phyloP scores from a whole-genome alignment of 2,329 filamentous ascomycete species.

The Epicoccum nigrum region DNA sequence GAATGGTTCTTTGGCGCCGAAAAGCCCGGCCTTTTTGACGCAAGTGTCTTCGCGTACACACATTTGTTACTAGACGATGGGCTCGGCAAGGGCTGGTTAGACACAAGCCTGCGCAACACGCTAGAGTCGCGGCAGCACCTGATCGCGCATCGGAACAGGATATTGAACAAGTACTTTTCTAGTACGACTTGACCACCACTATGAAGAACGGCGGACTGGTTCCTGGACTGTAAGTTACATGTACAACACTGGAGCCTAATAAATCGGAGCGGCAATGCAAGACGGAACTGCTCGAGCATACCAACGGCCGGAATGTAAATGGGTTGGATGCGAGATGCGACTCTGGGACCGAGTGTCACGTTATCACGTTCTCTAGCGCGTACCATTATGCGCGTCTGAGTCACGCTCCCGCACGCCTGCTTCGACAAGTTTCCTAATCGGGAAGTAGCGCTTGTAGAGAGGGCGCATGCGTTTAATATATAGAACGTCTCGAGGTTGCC shows the following conservation, averaged over 20 bases:
- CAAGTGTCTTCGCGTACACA: constrained; percentile 87
- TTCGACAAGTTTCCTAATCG: constrained; percentile 36
- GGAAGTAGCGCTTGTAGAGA: constrained; percentile 21
- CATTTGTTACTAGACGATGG: constrained; percentile 73
- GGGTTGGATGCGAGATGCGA: neutral
- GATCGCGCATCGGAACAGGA: constrained; percentile 66
- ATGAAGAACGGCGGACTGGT: neutral
- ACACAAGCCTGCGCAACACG: constrained; percentile 63
- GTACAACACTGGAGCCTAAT: constrained; percentile 7
- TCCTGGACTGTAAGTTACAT: neutral
- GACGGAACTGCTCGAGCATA: neutral
- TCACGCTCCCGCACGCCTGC: constrained; percentile 32
- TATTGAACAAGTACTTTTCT: constrained; percentile 59
- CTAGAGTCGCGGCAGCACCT: constrained; percentile 67
- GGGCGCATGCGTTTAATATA: constrained; percentile 28
- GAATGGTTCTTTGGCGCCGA: constrained; percentile 65
- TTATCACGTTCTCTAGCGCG: constrained; percentile 17
- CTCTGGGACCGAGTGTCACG: constrained; percentile 12
- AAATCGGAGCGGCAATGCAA: neutral
- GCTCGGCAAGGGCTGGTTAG: constrained; percentile 64
- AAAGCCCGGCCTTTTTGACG: constrained; percentile 79
- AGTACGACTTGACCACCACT: constrained; percentile 8
- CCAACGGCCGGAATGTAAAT: neutral
- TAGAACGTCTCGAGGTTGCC: constrained; percentile 24
- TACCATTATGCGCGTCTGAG: constrained; percentile 33